Percentiles rank a stretch among this genome's conserved stretches.
phyloP scores from a whole-genome alignment of 148 eudicot genomes.

The Salicornia ramosissima region DNA sequence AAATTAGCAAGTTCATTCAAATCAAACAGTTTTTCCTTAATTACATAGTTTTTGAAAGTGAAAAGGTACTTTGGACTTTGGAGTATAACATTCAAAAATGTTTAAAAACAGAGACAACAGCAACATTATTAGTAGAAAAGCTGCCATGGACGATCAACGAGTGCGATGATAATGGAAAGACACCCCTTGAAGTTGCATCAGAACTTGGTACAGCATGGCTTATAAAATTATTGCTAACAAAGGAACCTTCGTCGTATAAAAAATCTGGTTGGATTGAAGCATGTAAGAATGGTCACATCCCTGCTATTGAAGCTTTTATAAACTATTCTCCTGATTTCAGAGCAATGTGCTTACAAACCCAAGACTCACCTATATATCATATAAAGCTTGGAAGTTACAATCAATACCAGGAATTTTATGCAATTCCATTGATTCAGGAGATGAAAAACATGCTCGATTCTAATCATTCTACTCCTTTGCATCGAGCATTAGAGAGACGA shows the following conservation, averaged over 20 bases:
- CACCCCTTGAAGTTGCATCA: slow-evolving; percentile 10
- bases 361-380: slow-evolving; percentile 11
- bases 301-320: not conserved
- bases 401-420: slow-evolving; percentile 8
- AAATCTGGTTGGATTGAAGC: slow-evolving; percentile 16
- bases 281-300: slow-evolving; percentile 9
- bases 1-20: no score
- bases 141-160: slow-evolving; percentile 13
- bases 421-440: slow-evolving; percentile 13
- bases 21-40: no score
- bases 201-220: slow-evolving; percentile 8
- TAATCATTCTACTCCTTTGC: slow-evolving; percentile 11
- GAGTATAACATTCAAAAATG: no score
- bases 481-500: slow-evolving; percentile 2
- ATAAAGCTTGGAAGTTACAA: not conserved
- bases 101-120: slow-evolving; percentile 12
- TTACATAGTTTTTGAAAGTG: no score
- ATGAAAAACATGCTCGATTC: slow-evolving; percentile 12
- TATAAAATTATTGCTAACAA: slow-evolving; percentile 12
- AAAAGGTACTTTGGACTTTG: no score
- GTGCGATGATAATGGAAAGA: not conserved
- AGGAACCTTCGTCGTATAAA: slow-evolving; percentile 9
- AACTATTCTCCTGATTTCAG: slow-evolving; percentile 10
- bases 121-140: slow-evolving; percentile 5
- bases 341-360: not conserved